A percentile compares a stretch with the other conserved stretches of the same genome.
Evolutionary conservation across 2,329 filamentous ascomycete genomes (phyloP).

Genomic region (Botrytis cinerea): DNA sequence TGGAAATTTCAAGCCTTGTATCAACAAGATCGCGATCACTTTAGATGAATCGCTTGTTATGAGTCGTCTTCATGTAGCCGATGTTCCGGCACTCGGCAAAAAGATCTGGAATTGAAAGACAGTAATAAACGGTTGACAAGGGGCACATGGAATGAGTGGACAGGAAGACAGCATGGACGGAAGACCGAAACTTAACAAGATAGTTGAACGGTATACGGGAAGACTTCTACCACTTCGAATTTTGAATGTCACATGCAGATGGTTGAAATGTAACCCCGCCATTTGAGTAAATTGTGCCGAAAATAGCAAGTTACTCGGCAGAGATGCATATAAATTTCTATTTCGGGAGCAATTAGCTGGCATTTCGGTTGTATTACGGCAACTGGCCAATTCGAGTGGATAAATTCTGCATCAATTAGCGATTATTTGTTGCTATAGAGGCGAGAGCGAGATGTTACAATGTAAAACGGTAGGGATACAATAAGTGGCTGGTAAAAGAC

Average conservation of each 20-base stretch:
- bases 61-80: background rate
- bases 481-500: slow-evolving; percentile 16
- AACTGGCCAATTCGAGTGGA: slow-evolving; percentile 4
- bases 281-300: slow-evolving; percentile 11
- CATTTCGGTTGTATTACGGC: slow-evolving; percentile 4
- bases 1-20: background rate
- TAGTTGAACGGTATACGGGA: background rate
- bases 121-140: background rate
- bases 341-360: slow-evolving; percentile 14
- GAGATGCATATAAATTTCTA: slow-evolving; percentile 3
- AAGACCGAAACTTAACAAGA: background rate
- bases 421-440: background rate
- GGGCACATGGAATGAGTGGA: background rate
- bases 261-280: background rate
- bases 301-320: slow-evolving; percentile 9
- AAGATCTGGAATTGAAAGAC: background rate
- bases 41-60: background rate
- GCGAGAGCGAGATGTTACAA: background rate
- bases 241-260: background rate
- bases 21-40: background rate
- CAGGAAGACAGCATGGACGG: background rate
- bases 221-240: background rate
- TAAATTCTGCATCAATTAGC: background rate
- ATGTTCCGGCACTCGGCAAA: slow-evolving; percentile 2
- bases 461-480: slow-evolving; percentile 4